A percentile compares a stretch with the other conserved stretches of the same genome.
These are phyloP conservation scores for Bimuria novae-zelandiae DNA, from an alignment of 2,329 filamentous ascomycete genomes.

Conservation along the genomic window DNA sequence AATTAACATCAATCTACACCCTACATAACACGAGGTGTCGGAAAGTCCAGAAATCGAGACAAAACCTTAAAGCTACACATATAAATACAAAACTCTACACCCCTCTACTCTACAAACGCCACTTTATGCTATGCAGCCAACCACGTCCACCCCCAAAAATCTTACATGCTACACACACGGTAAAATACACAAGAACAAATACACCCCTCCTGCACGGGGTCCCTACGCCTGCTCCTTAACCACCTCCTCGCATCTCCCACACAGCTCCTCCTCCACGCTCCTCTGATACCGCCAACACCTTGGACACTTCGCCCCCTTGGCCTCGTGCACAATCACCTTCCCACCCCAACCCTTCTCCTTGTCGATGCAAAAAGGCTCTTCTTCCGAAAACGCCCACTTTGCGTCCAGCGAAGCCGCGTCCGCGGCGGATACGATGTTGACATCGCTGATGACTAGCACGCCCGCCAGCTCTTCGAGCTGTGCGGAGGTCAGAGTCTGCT, in stretches of 20 bases:
- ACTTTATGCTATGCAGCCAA: no score
- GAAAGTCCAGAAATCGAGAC: no score
- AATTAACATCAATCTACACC: no score
- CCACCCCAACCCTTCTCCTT: conserved; percentile 17
- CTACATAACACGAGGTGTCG: no score
- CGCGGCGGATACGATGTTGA: conserved; percentile 15
- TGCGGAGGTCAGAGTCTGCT: no score
- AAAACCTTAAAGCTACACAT: no score
- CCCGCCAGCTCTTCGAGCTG: conserved; percentile 46
- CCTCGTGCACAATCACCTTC: conserved; percentile 46
- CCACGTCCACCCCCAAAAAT: no score
- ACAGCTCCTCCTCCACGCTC: conserved; percentile 68
- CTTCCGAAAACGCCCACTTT: conserved; percentile 14
- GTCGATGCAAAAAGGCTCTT: conserved; percentile 39
- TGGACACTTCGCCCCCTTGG: conserved; percentile 71
- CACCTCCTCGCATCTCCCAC: conserved; percentile 72
- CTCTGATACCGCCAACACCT: conserved; percentile 89
- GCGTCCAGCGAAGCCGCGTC: conserved; percentile 2
- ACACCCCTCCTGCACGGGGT: no score
- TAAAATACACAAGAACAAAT: no score
- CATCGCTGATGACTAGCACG: conserved; percentile 50
- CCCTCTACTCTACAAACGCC: no score
- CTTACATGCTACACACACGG: no score
- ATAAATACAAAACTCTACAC: no score
- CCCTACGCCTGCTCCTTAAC: conserved; percentile 47